Conservation (phyloP, 2,329 filamentous ascomycete species). For the Phaeoacremonium minimum region DNA sequence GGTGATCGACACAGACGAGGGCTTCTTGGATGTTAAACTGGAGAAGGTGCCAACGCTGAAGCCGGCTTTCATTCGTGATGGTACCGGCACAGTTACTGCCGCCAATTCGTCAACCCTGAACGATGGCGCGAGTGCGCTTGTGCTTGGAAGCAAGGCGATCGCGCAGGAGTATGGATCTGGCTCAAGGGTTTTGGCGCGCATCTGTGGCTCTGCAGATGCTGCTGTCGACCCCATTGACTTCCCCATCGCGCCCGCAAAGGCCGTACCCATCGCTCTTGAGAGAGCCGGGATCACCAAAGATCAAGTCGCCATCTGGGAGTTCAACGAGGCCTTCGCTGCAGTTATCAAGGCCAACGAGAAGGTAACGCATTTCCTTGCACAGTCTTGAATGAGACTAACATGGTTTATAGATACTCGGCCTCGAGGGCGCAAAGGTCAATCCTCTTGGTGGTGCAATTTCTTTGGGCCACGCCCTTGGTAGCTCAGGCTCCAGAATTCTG, state of each 20-base stretch:
- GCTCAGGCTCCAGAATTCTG: constrained; percentile 87
- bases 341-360: constrained; percentile 94
- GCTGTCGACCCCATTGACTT: constrained; percentile 91
- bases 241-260: constrained; percentile 86
- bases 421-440: constrained; percentile 78
- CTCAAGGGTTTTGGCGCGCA: constrained; percentile 81
- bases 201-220: constrained; percentile 83
- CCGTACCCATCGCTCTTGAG: constrained; percentile 83
- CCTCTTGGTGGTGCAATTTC: constrained; percentile 88
- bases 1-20: constrained; percentile 79
- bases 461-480: constrained; percentile 86
- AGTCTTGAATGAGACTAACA: background rate
- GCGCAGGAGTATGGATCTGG: constrained; percentile 74
- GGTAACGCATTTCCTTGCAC: constrained; percentile 33
- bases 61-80: constrained; percentile 84
- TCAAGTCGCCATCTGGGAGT: constrained; percentile 93
- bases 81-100: constrained; percentile 85
- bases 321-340: constrained; percentile 96
- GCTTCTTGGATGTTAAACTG: constrained; percentile 78
- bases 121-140: constrained; percentile 87
- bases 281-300: constrained; percentile 87
- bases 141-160: constrained; percentile 76
- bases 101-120: constrained; percentile 94
- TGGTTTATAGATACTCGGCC: constrained; percentile 62
- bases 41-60: constrained; percentile 85